A percentile compares a stretch with the other conserved stretches of the same genome.
Conservation (phyloP, 441 rosid genomes). For the Theobroma grandiflorum region DNA sequence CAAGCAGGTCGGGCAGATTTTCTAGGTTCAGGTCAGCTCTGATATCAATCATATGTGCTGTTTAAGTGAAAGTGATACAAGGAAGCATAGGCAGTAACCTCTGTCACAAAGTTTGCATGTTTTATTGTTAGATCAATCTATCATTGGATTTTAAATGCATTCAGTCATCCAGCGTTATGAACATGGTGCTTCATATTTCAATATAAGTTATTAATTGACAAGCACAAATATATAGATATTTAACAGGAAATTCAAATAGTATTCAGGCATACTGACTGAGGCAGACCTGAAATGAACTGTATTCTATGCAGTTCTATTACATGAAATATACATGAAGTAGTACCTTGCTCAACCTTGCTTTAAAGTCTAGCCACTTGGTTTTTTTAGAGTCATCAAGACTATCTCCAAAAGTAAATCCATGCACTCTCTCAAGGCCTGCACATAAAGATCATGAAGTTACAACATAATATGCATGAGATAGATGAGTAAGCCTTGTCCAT, state of each 20-base stretch:
- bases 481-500: background rate
- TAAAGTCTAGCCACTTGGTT: constrained; percentile 81
- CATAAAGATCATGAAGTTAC: background rate
- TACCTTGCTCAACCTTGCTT: constrained; percentile 76
- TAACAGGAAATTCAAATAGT: background rate
- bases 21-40: too few species aligned
- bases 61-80: background rate
- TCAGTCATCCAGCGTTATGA: background rate
- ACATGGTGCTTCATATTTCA: background rate
- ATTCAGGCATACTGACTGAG: background rate
- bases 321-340: background rate
- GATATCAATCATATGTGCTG: background rate
- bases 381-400: constrained; percentile 75
- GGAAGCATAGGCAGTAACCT: background rate
- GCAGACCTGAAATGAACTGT: background rate
- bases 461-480: background rate
- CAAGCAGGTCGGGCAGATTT: too few species aligned
- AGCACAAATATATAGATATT: background rate
- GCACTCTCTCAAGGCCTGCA: constrained; percentile 94
- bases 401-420: constrained; percentile 96
- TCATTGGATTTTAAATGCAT: background rate
- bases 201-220: background rate
- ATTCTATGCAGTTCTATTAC: background rate
- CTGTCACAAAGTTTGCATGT: background rate
- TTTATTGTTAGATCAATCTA: background rate